Evolutionary conservation across 1,139 yeast species (phyloP).

Genomic region (Debaryomycetaceae sp.): DNA sequence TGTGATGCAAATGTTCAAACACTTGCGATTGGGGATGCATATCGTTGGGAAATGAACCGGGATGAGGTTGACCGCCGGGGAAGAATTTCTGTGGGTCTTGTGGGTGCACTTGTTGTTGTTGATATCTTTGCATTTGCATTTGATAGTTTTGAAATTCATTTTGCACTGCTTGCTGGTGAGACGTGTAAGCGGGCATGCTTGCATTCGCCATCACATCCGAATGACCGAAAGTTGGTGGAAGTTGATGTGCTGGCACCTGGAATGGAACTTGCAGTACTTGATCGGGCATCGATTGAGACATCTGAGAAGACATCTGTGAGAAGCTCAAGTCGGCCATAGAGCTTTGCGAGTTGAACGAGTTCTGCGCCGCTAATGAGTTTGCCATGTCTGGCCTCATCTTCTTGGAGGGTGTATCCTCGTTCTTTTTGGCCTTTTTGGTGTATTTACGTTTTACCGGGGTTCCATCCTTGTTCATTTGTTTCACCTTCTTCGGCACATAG

Average conservation of each 20-base stretch:
- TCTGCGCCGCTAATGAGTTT: constrained; percentile 1
- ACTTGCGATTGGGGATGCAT: constrained; percentile 12
- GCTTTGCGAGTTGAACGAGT: constrained; percentile 6
- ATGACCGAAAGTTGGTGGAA: constrained; percentile 19
- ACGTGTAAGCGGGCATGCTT: constrained; percentile 11
- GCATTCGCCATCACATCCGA: constrained; percentile 20
- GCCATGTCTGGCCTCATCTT: constrained; percentile 23
- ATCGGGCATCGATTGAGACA: constrained; percentile 10
- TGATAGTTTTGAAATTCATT: constrained; percentile 30
- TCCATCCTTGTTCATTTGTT: constrained; percentile 40
- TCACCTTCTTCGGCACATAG: constrained; percentile 44
- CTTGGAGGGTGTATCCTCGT: constrained; percentile 37
- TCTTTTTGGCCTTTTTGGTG: constrained; percentile 33
- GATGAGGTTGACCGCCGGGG: constrained; percentile 1
- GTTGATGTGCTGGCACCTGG: constrained; percentile 11
- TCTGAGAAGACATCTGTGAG: constrained; percentile 13
- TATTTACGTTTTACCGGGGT: constrained; percentile 46
- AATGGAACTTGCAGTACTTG: constrained; percentile 9
- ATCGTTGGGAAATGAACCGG: constrained; percentile 2
- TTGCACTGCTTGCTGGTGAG: constrained; percentile 17
- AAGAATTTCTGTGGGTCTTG: constrained; percentile 6
- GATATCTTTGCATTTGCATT: constrained; percentile 22
- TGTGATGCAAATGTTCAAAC: constrained; percentile 31
- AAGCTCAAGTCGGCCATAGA: constrained; percentile 3
- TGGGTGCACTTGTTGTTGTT: constrained; percentile 10